These are phyloP conservation scores for Candida schatavii DNA, from an alignment of 805 yeast species.

Conservation along the genomic window DNA sequence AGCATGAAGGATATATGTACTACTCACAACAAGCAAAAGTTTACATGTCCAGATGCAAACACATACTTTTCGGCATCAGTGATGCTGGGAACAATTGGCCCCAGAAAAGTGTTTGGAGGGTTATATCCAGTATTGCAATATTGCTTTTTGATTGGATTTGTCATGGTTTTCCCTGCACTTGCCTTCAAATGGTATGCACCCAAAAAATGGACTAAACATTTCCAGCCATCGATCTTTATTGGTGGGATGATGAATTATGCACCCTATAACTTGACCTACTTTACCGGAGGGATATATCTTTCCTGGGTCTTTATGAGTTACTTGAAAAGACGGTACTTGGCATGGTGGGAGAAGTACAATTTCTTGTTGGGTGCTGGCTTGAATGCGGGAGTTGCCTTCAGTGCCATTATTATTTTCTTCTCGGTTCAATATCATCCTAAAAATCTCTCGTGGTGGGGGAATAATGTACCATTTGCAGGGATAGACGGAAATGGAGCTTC, in stretches of 20 bases:
- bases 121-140: slow-evolving; percentile 31
- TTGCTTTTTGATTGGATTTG: slow-evolving; percentile 33
- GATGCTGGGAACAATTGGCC: slow-evolving; percentile 52
- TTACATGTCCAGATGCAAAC: slow-evolving; percentile 20
- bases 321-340: slow-evolving; percentile 23
- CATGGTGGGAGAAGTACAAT: slow-evolving; percentile 38
- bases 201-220: slow-evolving; percentile 16
- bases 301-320: slow-evolving; percentile 26
- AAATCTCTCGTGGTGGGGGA: slow-evolving; percentile 30
- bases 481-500: background rate
- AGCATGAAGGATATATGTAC: slow-evolving; percentile 19
- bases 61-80: slow-evolving; percentile 47
- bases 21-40: slow-evolving; percentile 18
- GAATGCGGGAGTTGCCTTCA: slow-evolving; percentile 33
- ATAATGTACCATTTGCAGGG: slow-evolving; percentile 15
- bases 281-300: slow-evolving; percentile 26
- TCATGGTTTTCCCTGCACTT: slow-evolving; percentile 20
- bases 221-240: slow-evolving; percentile 32
- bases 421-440: slow-evolving; percentile 33
- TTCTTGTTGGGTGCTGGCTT: slow-evolving; percentile 24
- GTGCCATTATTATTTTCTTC: slow-evolving; percentile 34
- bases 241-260: slow-evolving; percentile 31
- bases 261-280: slow-evolving; percentile 32
- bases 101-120: slow-evolving; percentile 36
- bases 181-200: slow-evolving; percentile 14